Evolutionary conservation across 1,284 basidiomycete species (phyloP), one percentile per base, ranked within the genome.

Genomic region (Ustilago tritici): DNA sequence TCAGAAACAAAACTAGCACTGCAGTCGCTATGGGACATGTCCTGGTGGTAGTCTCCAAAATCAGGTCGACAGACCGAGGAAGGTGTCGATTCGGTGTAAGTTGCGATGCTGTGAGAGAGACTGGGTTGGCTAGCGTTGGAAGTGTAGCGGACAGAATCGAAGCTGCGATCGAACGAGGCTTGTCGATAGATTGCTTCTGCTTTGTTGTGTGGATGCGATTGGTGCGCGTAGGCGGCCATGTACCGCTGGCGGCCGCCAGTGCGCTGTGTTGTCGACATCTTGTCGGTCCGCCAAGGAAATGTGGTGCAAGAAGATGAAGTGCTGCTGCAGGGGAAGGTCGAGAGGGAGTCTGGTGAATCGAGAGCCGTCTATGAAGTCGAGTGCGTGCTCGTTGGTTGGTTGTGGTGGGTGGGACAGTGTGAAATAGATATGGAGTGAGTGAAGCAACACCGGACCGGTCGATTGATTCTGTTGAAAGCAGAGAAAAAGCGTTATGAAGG

Each of bases 121-220:
- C 69, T 72, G 7, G 74, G 75, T 46, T 72, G 70, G 31, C 66
- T 70, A 35, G 61, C 59, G 65, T 71, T 71, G 74, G 62, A 76
- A 3, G 65, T 40, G 23, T 64, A 72, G 34, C 70, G 65, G n/a
- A 64, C 43, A 23, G 65, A 72, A 47, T 72, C 65, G 38, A 67
- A 67, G 57, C 65, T 67, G 56, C 38, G 56, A 11, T 72, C 70
- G 61, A 52, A 59, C 9, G 56, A 60, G 7, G 36, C n/a, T 31
- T 66, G 64, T n/a, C 64, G 70, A 36, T 67, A 59, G 53, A 67
- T 64, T 34, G 56, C 53, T 32, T 66, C 57, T 12, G 50, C n/a
- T 11, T 43, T 41, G 19, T 57, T 57, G 23, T 57, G 56, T 31
- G 38, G 32, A 10, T 46, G 50, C n/a, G 50, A 34, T 14, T 52